phyloP scores from a whole-genome alignment of 2,329 filamentous ascomycete species.

The Hypoxylon sp. region DNA sequence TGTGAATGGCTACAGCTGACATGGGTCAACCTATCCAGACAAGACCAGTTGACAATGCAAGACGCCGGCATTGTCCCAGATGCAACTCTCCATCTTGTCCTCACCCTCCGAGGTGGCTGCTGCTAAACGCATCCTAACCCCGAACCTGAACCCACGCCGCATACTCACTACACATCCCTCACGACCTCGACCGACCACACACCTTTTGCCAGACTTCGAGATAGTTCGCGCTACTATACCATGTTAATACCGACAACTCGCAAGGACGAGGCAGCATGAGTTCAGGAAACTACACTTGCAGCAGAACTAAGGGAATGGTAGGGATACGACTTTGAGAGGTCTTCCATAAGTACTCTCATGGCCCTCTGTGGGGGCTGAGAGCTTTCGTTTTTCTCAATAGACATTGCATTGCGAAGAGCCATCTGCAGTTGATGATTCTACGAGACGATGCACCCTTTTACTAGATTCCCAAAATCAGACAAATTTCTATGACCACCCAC shows the following conservation, averaged over 20 bases:
- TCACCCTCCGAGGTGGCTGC: conserved; percentile 87
- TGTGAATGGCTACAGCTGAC: conserved; percentile 1
- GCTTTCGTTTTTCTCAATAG: not conserved
- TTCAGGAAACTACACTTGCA: not conserved
- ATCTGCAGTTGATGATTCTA: conserved; percentile 3
- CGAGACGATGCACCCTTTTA: not conserved
- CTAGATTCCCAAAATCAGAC: not conserved
- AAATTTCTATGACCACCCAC: not conserved
- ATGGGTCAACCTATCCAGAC: conserved; percentile 69
- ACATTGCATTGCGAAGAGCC: conserved; percentile 12
- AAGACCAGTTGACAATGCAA: conserved; percentile 91
- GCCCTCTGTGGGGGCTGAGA: not conserved
- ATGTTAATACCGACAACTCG: not conserved
- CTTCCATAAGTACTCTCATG: not conserved
- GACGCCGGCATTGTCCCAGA: conserved; percentile 94
- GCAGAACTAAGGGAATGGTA: not conserved
- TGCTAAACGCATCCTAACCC: conserved; percentile 34
- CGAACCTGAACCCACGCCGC: not conserved
- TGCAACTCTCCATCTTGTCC: conserved; percentile 93
- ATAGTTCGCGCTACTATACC: not conserved
- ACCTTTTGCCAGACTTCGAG: not conserved
- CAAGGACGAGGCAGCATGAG: not conserved
- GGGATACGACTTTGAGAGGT: not conserved
- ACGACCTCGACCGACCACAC: not conserved
- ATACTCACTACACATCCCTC: not conserved